Evolutionary conservation across 306 rosid genomes (phyloP).

Genomic region (Casuarina glauca): DNA sequence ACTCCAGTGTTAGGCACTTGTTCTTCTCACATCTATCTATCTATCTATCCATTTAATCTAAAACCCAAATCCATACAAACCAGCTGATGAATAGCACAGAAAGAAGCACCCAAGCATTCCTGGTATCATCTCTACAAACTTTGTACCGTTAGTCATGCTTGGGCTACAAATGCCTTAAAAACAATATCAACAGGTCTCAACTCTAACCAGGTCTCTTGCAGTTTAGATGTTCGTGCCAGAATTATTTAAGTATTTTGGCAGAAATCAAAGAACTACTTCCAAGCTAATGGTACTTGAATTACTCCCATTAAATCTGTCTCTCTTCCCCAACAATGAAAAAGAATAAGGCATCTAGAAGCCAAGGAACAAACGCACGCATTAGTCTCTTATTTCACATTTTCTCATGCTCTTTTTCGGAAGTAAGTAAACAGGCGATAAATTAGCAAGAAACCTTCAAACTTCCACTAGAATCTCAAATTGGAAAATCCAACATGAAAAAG

Average conservation of each 20-base stretch:
- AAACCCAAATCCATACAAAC: not conserved
- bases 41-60: constrained; percentile 11
- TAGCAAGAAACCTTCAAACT: constrained; percentile 2
- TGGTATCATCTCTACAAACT: not conserved
- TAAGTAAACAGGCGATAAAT: not conserved
- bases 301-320: not conserved
- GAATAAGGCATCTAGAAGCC: not conserved
- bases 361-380: not conserved
- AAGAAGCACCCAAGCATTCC: not conserved
- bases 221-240: constrained; percentile 1
- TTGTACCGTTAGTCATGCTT: not conserved
- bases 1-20: not conserved
- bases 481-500: not conserved
- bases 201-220: constrained; percentile 12
- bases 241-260: not conserved
- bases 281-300: not conserved
- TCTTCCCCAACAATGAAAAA: not conserved
- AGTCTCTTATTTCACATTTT: not conserved
- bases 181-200: constrained; percentile 7
- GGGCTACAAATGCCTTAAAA: not conserved
- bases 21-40: not conserved
- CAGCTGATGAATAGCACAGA: not conserved
- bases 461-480: not conserved
- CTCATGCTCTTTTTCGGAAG: not conserved
- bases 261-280: not conserved